Evolutionary conservation across 2,329 filamentous ascomycete genomes (phyloP).

Genomic region (Lecanicillium sp.): DNA sequence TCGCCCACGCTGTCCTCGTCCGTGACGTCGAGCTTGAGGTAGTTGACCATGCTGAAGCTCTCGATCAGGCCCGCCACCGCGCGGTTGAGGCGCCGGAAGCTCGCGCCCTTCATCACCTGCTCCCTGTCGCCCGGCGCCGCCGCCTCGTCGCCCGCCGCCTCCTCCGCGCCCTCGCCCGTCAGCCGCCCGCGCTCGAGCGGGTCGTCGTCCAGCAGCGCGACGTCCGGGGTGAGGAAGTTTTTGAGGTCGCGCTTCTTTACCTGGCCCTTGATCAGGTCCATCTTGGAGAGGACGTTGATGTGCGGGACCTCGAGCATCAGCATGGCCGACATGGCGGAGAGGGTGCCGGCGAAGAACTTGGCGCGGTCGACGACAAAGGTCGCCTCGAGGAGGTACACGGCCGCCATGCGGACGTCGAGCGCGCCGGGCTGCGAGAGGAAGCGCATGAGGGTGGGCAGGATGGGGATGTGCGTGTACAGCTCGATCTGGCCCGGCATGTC

Average conservation of each 20-base stretch:
- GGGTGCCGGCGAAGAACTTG: conserved; percentile 94
- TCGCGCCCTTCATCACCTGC: conserved; percentile 71
- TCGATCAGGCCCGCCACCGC: conserved; percentile 90
- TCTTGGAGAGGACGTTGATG: conserved; percentile 93
- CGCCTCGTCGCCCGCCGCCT: conserved; percentile 45
- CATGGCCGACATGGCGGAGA: conserved; percentile 98
- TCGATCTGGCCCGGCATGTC: conserved; percentile 99
- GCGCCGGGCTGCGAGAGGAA: conserved; percentile 73
- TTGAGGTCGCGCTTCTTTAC: conserved; percentile 83
- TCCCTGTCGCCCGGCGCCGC: conserved; percentile 59
- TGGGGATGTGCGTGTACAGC: conserved; percentile 93
- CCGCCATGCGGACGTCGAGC: conserved; percentile 86
- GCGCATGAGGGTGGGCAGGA: conserved; percentile 77
- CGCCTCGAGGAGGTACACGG: conserved; percentile 88
- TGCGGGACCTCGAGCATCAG: conserved; percentile 97
- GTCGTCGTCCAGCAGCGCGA: conserved; percentile 74
- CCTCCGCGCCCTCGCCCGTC: conserved; percentile 23
- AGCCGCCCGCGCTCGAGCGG: conserved; percentile 47
- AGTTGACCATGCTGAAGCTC: conserved; percentile 97
- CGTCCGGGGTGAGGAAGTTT: conserved; percentile 83
- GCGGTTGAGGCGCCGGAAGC: conserved; percentile 76
- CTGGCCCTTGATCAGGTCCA: conserved; percentile 91
- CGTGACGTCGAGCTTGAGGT: conserved; percentile 80
- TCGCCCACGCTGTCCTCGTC: conserved; percentile 85
- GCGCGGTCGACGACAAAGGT: conserved; percentile 93